Evolutionary conservation across 345 rosid genomes (phyloP).

Genomic region (Orychophragmus violaceus): DNA sequence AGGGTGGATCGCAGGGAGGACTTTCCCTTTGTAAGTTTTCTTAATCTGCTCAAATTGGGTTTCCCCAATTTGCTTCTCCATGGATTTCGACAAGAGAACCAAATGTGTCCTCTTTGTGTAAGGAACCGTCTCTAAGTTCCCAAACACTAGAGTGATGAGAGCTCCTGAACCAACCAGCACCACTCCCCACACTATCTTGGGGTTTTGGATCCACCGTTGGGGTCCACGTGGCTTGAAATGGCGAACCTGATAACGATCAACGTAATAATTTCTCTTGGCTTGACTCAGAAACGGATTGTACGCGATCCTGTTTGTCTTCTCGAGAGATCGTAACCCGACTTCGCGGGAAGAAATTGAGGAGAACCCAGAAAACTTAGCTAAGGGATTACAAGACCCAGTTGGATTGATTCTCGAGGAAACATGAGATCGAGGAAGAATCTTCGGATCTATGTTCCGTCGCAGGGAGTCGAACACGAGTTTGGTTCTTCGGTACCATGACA

Average conservation of each 20-base stretch:
- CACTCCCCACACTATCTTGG: conserved; percentile 42
- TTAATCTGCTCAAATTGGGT: conserved; percentile 57
- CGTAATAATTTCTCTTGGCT: conserved; percentile 59
- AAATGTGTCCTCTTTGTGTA: conserved; percentile 81
- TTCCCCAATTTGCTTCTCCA: conserved; percentile 71
- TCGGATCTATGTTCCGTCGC: conserved; percentile 37
- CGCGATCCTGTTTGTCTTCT: conserved; percentile 5
- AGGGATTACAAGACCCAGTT: conserved; percentile 22
- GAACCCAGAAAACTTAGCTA: conserved; percentile 39
- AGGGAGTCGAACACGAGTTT: conserved; percentile 41
- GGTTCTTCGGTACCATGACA: conserved; percentile 52
- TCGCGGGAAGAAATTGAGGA: conserved; percentile 29
- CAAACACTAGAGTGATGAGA: conserved; percentile 50
- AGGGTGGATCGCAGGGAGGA: conserved; percentile 76
- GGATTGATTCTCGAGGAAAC: conserved; percentile 29
- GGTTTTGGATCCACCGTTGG: conserved; percentile 60
- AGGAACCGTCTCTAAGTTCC: conserved; percentile 75
- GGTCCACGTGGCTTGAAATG: conserved; percentile 80
- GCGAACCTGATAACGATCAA: conserved; percentile 52
- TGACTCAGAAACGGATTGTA: conserved; percentile 23
- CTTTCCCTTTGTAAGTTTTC: conserved; percentile 51
- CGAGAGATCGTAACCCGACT: conserved; percentile 21
- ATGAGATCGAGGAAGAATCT: conserved; percentile 29
- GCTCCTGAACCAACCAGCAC: conserved; percentile 54
- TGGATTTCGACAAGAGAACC: conserved; percentile 56